A percentile compares a stretch with the other conserved stretches of the same genome.
phyloP scores from a whole-genome alignment of 2,329 filamentous ascomycete species.

The Beauveria brongniartii region DNA sequence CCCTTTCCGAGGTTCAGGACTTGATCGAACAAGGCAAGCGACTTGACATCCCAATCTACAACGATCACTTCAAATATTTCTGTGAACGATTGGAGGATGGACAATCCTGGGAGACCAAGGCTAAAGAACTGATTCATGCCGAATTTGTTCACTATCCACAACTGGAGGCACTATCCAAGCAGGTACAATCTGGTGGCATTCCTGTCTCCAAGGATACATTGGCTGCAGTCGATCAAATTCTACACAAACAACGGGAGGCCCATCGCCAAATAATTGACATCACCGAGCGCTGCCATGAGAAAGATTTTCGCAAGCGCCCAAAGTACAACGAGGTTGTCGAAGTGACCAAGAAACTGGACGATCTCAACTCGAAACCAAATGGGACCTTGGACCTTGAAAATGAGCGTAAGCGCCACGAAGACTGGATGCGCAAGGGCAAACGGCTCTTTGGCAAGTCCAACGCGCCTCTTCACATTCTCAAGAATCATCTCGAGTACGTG shows the following conservation, averaged over 20 bases:
- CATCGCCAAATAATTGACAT: conserved; percentile 80
- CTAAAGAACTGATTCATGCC: conserved; percentile 83
- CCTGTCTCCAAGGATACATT: conserved; percentile 79
- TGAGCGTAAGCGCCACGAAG: conserved; percentile 89
- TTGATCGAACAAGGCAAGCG: conserved; percentile 71
- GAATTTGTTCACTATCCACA: conserved; percentile 91
- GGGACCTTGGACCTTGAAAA: conserved; percentile 91
- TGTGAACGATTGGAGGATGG: conserved; percentile 69
- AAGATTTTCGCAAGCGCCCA: conserved; percentile 70
- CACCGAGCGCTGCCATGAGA: conserved; percentile 66
- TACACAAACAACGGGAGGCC: conserved; percentile 92
- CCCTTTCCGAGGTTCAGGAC: conserved; percentile 68
- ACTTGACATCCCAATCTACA: conserved; percentile 69
- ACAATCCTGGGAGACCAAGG: conserved; percentile 85
- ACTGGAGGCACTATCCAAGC: conserved; percentile 79
- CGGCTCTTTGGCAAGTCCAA: conserved; percentile 98
- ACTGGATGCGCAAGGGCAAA: conserved; percentile 98
- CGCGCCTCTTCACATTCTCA: conserved; percentile 89
- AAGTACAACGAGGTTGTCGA: conserved; percentile 86
- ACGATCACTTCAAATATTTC: conserved; percentile 70
- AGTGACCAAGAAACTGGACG: conserved; percentile 77
- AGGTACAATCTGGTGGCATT: conserved; percentile 61
- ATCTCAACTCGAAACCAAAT: conserved; percentile 84
- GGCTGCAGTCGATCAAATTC: conserved; percentile 75
- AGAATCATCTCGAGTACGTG: conserved; percentile 89